Evolutionary conservation across 257 asterid genomes (phyloP).

Genomic region (Anisodus tanguticus): DNA sequence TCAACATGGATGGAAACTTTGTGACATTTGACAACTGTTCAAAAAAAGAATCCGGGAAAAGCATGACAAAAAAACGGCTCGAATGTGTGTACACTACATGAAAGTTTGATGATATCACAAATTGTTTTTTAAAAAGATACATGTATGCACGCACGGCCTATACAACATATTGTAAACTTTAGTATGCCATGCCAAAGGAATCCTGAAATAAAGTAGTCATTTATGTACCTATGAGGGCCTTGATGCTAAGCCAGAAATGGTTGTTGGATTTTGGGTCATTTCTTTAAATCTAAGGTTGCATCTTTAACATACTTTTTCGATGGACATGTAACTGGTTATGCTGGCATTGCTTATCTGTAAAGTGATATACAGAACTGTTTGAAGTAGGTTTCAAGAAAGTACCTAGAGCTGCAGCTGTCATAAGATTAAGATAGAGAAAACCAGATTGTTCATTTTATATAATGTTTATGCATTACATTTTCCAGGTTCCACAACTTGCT

Average conservation of each 20-base stretch:
- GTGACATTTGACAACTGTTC: slow-evolving; percentile 16
- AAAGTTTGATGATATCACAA: slow-evolving; percentile 16
- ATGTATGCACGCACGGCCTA: neutral
- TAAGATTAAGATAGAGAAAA: slow-evolving; percentile 18
- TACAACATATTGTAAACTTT: neutral
- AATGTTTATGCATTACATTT: slow-evolving; percentile 27
- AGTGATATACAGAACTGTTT: neutral
- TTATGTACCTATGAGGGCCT: neutral
- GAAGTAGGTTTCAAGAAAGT: slow-evolving; percentile 19
- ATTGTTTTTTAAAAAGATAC: neutral
- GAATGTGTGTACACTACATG: neutral
- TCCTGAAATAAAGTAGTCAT: slow-evolving; percentile 5
- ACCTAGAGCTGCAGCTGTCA: neutral
- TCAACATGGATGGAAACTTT: neutral
- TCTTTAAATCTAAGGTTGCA: neutral
- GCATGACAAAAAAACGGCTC: too few species aligned
- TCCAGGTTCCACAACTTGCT: slow-evolving; percentile 96
- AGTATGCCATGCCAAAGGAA: neutral
- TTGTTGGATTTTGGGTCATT: neutral
- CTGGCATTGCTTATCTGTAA: slow-evolving; percentile 1
- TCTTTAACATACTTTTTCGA: neutral
- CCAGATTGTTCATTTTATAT: slow-evolving; percentile 10
- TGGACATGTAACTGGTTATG: slow-evolving; percentile 15
- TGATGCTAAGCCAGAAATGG: slow-evolving; percentile 16
- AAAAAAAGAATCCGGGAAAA: neutral